Percentiles rank a stretch among this genome's conserved stretches.
phyloP scores from a whole-genome alignment of 1,139 yeast genomes.

The Scheffersomyces titani region DNA sequence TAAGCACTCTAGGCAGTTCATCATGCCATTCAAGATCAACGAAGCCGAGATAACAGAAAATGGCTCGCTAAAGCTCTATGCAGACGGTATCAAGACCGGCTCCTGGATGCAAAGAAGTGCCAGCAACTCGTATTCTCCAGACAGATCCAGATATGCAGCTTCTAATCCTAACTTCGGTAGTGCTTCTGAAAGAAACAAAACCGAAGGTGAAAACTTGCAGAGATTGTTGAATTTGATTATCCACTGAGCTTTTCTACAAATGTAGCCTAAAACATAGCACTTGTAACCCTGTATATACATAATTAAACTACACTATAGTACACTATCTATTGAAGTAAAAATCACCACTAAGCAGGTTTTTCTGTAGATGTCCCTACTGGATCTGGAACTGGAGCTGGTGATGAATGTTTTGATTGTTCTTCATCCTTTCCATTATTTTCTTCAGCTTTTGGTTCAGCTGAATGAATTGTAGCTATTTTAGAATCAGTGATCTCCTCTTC shows the following conservation, averaged over 20 bases:
- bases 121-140: conserved; percentile 13
- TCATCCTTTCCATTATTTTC: neutral
- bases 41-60: conserved; percentile 40
- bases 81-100: conserved; percentile 45
- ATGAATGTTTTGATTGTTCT: neutral
- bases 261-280: conserved; percentile 1
- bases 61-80: conserved; percentile 41
- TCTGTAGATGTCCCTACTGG: neutral
- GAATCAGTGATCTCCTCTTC: neutral
- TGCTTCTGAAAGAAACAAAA: conserved; percentile 36
- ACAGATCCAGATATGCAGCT: conserved; percentile 27
- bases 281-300: conserved; percentile 9
- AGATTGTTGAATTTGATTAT: conserved; percentile 35
- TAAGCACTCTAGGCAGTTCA: conserved; percentile 46
- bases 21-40: conserved; percentile 43
- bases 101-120: conserved; percentile 37
- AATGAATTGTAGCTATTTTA: neutral
- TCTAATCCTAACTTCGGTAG: conserved; percentile 34
- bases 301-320: neutral
- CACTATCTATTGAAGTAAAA: neutral
- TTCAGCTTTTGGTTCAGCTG: neutral
- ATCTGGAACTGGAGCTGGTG: neutral
- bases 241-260: conserved; percentile 4
- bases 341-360: neutral
- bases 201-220: conserved; percentile 34